These are phyloP conservation scores for Aspergillus flavus DNA, from an alignment of 2,329 filamentous ascomycete genomes.

Conservation along the genomic window DNA sequence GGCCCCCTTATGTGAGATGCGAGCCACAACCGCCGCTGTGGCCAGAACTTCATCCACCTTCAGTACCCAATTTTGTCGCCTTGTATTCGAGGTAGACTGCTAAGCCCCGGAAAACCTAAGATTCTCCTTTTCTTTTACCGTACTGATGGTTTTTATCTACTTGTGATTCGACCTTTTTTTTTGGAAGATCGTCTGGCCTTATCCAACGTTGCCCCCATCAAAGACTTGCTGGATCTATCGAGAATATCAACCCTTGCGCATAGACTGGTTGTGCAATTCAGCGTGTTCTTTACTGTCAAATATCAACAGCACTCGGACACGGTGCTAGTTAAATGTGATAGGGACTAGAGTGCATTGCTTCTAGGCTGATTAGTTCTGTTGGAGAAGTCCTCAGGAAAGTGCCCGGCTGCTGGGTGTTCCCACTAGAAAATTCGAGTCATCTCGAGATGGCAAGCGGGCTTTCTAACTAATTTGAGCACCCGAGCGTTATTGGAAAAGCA, in stretches of 20 bases:
- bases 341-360: not conserved
- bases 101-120: not conserved
- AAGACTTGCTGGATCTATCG: not conserved
- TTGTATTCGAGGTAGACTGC: not conserved
- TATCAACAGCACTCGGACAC: not conserved
- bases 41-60: constrained; percentile 9
- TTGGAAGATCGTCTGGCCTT: not conserved
- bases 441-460: constrained; percentile 22
- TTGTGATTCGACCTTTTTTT: not conserved
- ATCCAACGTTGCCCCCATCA: not conserved
- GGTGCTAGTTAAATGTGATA: not conserved
- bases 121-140: not conserved
- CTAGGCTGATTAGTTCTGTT: not conserved
- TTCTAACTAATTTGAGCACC: constrained; percentile 12
- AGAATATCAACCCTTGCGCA: not conserved
- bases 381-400: not conserved
- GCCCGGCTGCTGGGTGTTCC: not conserved
- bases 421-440: not conserved
- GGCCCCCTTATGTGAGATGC: constrained; percentile 9
- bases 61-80: not conserved
- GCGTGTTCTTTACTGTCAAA: not conserved
- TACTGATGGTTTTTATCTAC: not conserved
- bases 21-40: constrained; percentile 5
- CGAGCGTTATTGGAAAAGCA: constrained; percentile 6
- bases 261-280: not conserved